Base-by-base conservation (phyloP, 2,329 filamentous ascomycete genomes). In the Diplodia seriata region DNA sequence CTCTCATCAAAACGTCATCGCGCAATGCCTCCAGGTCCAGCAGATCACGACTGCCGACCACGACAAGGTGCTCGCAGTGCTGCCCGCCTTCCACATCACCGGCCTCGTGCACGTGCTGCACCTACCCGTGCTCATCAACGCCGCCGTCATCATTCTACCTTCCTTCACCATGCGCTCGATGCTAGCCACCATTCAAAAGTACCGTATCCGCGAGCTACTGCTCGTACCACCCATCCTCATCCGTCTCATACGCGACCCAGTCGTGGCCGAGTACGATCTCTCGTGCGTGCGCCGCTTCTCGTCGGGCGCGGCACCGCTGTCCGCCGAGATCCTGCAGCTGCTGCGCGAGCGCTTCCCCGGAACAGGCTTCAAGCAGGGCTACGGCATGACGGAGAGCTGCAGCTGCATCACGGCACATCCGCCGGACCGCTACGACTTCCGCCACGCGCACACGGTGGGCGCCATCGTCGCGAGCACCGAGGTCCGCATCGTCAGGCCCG, bases 321-420 rank as follows among this genome's bases (percentile, higher is more conserved):
- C 81, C 2, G 79, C 81, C 6, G 85, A 90, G 73, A 85, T 90
- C 66, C 80, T 90, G 18, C 81, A 85, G 29, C 80, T 84, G 29
- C 78, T 90, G 15, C 76, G 85, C 68, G 79, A 81, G 69, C 84
- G 83, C 57, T 90, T 89, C 72, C 88, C 87, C 0, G 77, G 82
- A 1, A 87, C 84, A 0, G 86, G 86, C 0, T 88, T 90, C 76
- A 87, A 87, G 71, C 88, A 90, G 73, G 87, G 87, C 1, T 90
- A 90, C 72, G 89, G 89, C 33, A 90, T 91, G 87, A 91, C 89
- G 0, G 89, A 90, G 74, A 85, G 82, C 0, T 90, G 87, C 74
- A 83, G 81, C 2, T 89, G 86, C 70, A 88, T 91, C 70, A 89
- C 87, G 0, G 82, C 85, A 0, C 87, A 90, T 66, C 86, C 88